A percentile compares a stretch with the other conserved stretches of the same genome.
phyloP scores from a whole-genome alignment of 176 grass and related monocot species.

The Puccinellia tenuiflora region DNA sequence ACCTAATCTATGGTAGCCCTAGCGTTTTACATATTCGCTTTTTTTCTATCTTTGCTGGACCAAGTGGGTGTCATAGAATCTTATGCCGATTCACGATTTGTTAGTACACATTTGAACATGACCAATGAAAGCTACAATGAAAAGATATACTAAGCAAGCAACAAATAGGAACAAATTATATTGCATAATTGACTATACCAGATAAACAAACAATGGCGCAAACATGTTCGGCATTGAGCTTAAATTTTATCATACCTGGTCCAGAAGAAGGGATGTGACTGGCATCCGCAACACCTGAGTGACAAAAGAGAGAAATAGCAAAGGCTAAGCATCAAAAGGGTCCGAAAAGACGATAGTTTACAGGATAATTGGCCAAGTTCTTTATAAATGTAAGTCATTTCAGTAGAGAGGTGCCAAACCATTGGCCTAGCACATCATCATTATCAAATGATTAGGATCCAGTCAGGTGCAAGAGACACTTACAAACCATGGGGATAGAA shows the following conservation, averaged over 20 bases:
- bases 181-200: neutral
- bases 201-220: neutral
- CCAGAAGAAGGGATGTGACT: conserved; percentile 55
- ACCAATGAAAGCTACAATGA: neutral
- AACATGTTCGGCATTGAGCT: neutral
- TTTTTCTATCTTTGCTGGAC: neutral
- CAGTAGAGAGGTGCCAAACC: neutral
- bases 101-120: neutral
- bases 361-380: neutral
- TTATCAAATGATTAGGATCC: neutral
- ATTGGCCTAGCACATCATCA: conserved; percentile 10
- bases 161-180: neutral
- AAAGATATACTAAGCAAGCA: neutral
- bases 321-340: neutral
- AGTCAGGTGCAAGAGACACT: conserved; percentile 3
- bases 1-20: neutral
- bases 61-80: neutral
- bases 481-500: neutral
- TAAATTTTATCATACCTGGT: conserved; percentile 50
- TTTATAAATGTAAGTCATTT: conserved; percentile 8
- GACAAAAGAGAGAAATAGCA: conserved; percentile 16
- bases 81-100: neutral
- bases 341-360: neutral
- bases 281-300: conserved; percentile 87
- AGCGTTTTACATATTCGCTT: neutral